Conservation (phyloP, 1,284 basidiomycete genomes). For the Trichosporon sp. region DNA sequence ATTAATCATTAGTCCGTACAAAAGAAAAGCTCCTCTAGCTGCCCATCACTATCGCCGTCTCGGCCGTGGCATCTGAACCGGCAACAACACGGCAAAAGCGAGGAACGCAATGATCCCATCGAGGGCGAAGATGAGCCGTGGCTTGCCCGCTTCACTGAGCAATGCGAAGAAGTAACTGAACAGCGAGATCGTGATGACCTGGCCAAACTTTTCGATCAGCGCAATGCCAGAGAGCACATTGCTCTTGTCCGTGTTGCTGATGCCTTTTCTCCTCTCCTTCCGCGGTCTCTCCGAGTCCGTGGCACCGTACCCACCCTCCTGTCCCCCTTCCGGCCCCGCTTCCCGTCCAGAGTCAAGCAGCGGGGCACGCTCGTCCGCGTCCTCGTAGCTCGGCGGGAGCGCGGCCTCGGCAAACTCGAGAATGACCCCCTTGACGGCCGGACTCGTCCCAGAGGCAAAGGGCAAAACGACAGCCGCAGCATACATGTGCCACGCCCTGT, state of each 20-base stretch:
- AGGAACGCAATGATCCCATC: conserved; percentile 51
- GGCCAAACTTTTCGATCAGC: conserved; percentile 50
- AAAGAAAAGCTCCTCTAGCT: no score
- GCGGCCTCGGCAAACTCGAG: conserved; percentile 46
- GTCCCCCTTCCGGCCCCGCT: neutral
- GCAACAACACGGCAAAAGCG: conserved; percentile 41
- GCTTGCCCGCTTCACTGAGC: conserved; percentile 40
- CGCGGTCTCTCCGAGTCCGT: neutral
- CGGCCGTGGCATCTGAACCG: conserved; percentile 42
- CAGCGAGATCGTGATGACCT: conserved; percentile 45
- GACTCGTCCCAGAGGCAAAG: conserved; percentile 53
- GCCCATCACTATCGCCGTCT: neutral
- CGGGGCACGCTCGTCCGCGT: conserved; percentile 20
- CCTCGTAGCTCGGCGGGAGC: conserved; percentile 4
- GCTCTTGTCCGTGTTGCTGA: conserved; percentile 15
- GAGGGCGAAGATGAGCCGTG: conserved; percentile 43
- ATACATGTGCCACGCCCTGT: conserved; percentile 49
- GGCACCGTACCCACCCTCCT: neutral
- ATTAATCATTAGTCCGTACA: neutral
- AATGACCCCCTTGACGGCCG: conserved; percentile 54
- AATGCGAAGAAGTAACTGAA: conserved; percentile 46
- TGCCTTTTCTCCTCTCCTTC: neutral
- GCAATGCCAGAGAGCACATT: conserved; percentile 53
- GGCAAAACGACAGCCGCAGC: conserved; percentile 52
- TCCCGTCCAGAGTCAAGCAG: neutral